Conservation (phyloP, 1,139 yeast species). For the Insectozyma bohioensis region DNA sequence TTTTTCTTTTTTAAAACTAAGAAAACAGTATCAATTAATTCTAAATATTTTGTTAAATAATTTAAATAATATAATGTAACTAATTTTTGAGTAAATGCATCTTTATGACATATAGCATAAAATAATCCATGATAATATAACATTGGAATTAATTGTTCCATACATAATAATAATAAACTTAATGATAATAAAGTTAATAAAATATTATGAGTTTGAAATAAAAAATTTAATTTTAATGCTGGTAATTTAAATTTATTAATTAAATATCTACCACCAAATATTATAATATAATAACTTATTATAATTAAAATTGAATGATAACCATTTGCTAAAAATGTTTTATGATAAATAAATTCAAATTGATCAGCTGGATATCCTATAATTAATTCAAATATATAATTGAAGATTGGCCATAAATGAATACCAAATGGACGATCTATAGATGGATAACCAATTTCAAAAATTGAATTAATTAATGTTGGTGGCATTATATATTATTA, state of each 20-base stretch:
- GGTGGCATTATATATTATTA: too few species aligned
- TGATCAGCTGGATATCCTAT: conserved; percentile 70
- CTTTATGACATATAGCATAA: conserved; percentile 78
- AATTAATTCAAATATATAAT: conserved; percentile 48
- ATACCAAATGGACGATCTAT: conserved; percentile 87
- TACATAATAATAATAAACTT: conserved; percentile 60
- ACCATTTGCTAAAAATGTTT: conserved; percentile 69
- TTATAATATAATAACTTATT: conserved; percentile 72
- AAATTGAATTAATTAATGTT: too few species aligned
- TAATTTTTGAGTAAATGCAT: conserved; percentile 84
- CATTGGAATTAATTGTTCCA: conserved; percentile 87
- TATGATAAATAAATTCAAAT: conserved; percentile 66
- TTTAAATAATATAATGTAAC: conserved; percentile 81
- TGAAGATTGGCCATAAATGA: conserved; percentile 85
- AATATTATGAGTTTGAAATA: conserved; percentile 73
- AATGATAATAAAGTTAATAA: conserved; percentile 71
- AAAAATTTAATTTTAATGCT: conserved; percentile 67
- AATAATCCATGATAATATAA: conserved; percentile 73
- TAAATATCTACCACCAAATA: conserved; percentile 72
- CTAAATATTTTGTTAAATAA: conserved; percentile 75
- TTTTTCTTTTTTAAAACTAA: conserved; percentile 90
- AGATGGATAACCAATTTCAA: conserved; percentile 47
- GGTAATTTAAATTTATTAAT: conserved; percentile 50
- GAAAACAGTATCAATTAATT: conserved; percentile 89
- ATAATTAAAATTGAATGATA: conserved; percentile 62